Evolutionary conservation across 768 basidiomycete genomes (phyloP).

Genomic region (Boletus insuetus): DNA sequence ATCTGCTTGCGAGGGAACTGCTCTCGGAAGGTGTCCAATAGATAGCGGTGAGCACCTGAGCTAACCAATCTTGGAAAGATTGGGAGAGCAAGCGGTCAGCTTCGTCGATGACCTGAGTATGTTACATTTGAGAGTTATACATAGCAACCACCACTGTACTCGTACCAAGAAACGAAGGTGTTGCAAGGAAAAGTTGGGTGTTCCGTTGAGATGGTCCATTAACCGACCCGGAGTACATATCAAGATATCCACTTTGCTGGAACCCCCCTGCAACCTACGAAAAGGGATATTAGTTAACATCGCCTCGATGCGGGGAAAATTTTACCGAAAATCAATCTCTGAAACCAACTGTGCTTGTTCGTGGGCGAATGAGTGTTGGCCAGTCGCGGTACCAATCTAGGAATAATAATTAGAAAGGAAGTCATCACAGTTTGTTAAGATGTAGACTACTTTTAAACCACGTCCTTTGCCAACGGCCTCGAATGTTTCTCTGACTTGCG

Average conservation of each 20-base stretch:
- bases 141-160: slow-evolving; percentile 4
- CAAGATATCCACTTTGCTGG: slow-evolving; percentile 88
- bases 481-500: slow-evolving; percentile 90
- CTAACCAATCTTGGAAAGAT: slow-evolving; percentile 95
- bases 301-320: neutral
- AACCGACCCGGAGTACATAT: slow-evolving; percentile 95
- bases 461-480: slow-evolving; percentile 83
- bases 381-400: slow-evolving; percentile 79
- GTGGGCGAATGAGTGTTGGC: slow-evolving; percentile 91
- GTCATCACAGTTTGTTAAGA: neutral
- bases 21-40: slow-evolving; percentile 35
- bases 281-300: neutral
- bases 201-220: slow-evolving; percentile 89
- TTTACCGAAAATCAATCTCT: slow-evolving; percentile 53
- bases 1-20: neutral
- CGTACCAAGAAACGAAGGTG: slow-evolving; percentile 92
- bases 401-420: slow-evolving; percentile 2
- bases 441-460: slow-evolving; percentile 65
- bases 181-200: slow-evolving; percentile 87
- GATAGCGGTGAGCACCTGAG: slow-evolving; percentile 76
- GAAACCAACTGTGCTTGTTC: slow-evolving; percentile 82
- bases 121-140: neutral
- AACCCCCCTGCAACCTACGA: slow-evolving; percentile 72
- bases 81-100: slow-evolving; percentile 94
- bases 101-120: slow-evolving; percentile 85